Percentiles rank a stretch among this genome's conserved stretches.
Evolutionary conservation across 768 basidiomycete genomes (phyloP).

Genomic region (Collybia mongolica): DNA sequence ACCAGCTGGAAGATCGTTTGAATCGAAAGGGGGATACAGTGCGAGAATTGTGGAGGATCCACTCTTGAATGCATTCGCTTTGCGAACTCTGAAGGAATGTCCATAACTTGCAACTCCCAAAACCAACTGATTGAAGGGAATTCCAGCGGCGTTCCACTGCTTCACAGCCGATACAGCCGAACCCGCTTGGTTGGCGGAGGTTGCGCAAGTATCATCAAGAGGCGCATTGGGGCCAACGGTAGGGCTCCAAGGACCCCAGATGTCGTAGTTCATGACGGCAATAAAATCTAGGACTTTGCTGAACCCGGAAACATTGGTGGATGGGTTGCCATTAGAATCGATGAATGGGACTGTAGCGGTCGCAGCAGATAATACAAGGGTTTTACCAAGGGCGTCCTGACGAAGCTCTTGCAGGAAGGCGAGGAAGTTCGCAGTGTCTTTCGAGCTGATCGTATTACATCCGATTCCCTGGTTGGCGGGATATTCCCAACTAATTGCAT

Average conservation of each 20-base stretch:
- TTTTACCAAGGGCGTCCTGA: slow-evolving; percentile 44
- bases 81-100: slow-evolving; percentile 66
- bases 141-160: slow-evolving; percentile 73
- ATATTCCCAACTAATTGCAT: slow-evolving; percentile 76
- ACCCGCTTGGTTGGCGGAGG: slow-evolving; percentile 57
- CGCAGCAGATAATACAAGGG: slow-evolving; percentile 58
- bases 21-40: slow-evolving; percentile 55
- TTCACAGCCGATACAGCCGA: slow-evolving; percentile 75
- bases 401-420: slow-evolving; percentile 76
- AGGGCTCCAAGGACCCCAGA: slow-evolving; percentile 63
- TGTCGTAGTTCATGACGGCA: slow-evolving; percentile 69
- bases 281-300: slow-evolving; percentile 60
- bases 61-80: slow-evolving; percentile 40
- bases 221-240: slow-evolving; percentile 86
- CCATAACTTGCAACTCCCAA: slow-evolving; percentile 85
- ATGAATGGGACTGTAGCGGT: slow-evolving; percentile 38
- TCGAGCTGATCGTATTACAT: slow-evolving; percentile 59
- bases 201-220: slow-evolving; percentile 72
- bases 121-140: slow-evolving; percentile 66
- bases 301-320: slow-evolving; percentile 66
- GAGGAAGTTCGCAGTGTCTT: slow-evolving; percentile 79
- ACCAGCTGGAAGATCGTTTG: slow-evolving; percentile 46
- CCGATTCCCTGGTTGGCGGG: slow-evolving; percentile 67
- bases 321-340: slow-evolving; percentile 50
- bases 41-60: slow-evolving; percentile 37